These are phyloP conservation scores for Gymnopus androsaceus DNA, from an alignment of 1,284 basidiomycete genomes.

Conservation along the genomic window DNA sequence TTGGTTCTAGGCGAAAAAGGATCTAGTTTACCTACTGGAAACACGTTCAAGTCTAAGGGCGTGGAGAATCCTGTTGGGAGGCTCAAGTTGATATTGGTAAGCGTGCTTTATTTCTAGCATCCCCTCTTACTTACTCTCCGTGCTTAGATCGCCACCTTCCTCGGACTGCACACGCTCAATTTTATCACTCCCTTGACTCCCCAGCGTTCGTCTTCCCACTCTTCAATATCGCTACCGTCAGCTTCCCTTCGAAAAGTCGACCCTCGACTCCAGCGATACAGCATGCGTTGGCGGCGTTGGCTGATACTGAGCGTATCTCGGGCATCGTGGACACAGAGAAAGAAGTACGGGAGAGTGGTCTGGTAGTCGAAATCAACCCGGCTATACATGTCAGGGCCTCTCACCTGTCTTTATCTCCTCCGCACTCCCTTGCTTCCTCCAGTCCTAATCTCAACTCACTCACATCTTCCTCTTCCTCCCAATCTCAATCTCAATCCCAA, in stretches of 20 bases:
- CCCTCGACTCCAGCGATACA: constrained; percentile 59
- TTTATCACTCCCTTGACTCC: constrained; percentile 88
- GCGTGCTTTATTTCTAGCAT: no score
- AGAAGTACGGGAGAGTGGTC: constrained; percentile 38
- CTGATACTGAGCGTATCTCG: constrained; percentile 34
- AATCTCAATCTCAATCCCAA: no score
- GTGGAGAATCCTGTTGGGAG: no score
- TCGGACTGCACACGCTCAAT: no score
- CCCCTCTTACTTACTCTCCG: no score
- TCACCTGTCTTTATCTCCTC: constrained; percentile 19
- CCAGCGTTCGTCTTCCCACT: no score
- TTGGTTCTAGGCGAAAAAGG: no score
- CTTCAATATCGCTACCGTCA: constrained; percentile 28
- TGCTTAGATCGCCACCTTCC: no score
- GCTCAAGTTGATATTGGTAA: no score
- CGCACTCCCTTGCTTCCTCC: constrained; percentile 15
- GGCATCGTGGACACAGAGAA: constrained; percentile 5
- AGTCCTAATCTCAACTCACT: constrained; percentile 12
- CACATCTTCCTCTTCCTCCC: no score
- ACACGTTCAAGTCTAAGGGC: no score
- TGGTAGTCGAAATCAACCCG: constrained; percentile 61
- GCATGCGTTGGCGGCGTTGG: constrained; percentile 61
- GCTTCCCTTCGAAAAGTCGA: constrained; percentile 57
- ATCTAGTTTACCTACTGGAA: no score
- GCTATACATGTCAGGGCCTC: constrained; percentile 20